These are phyloP conservation scores for Nannochloris sp. DNA, from an alignment of 139 green algal species.

Conservation along the genomic window DNA sequence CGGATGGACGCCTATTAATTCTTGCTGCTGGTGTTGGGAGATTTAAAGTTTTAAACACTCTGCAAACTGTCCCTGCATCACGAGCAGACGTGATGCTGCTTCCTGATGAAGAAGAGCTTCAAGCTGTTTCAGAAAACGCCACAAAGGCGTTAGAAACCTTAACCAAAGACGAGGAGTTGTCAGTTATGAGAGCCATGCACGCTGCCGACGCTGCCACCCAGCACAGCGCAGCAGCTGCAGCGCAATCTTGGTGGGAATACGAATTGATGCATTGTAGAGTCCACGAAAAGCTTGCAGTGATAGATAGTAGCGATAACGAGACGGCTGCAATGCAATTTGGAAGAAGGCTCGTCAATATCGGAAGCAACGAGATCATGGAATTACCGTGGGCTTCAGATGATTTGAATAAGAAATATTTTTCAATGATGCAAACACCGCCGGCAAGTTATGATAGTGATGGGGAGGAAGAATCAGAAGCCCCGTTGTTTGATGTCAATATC, in stretches of 20 bases:
- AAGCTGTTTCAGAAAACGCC: no score
- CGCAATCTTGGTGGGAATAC: not conserved
- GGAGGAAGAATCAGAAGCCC: no score
- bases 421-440: no score
- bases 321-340: conserved; percentile 1
- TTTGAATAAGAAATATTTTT: no score
- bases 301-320: no score
- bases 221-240: not conserved
- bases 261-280: no score
- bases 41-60: conserved; percentile 28
- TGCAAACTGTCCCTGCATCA: conserved; percentile 28
- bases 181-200: not conserved
- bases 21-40: conserved; percentile 29
- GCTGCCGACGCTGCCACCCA: not conserved
- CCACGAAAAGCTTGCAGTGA: no score
- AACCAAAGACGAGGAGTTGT: conserved; percentile 5
- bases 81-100: conserved; percentile 30
- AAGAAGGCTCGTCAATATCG: conserved; percentile 2
- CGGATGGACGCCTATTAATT: conserved; percentile 42
- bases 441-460: no score
- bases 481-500: no score
- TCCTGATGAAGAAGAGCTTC: conserved; percentile 33
- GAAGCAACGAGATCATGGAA: not conserved
- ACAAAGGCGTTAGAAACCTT: not conserved
- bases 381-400: no score